A percentile compares a stretch with the other conserved stretches of the same genome.
These are phyloP conservation scores for Suhomyces sp. DNA, from an alignment of 805 yeast genomes.

Conservation along the genomic window DNA sequence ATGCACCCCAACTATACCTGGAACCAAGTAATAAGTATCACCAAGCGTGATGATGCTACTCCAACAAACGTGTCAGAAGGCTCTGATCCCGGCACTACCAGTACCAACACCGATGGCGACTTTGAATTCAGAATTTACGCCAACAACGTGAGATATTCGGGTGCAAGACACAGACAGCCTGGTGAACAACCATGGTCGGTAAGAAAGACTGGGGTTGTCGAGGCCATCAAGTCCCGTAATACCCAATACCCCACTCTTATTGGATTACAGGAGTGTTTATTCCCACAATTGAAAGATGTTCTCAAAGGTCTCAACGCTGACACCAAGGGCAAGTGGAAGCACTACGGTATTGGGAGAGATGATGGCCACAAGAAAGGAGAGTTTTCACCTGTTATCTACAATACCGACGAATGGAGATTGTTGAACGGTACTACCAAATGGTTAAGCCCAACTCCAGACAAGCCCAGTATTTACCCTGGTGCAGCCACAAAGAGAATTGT, in stretches of 20 bases:
- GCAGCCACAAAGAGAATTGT: slow-evolving; percentile 42
- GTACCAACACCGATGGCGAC: slow-evolving; percentile 3
- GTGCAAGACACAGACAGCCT: slow-evolving; percentile 5
- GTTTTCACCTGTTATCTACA: slow-evolving; percentile 48
- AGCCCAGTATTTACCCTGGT: slow-evolving; percentile 53
- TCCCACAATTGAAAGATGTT: slow-evolving; percentile 40
- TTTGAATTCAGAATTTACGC: slow-evolving; percentile 14
- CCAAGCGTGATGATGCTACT: no score
- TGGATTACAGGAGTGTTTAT: slow-evolving; percentile 46
- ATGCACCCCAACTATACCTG: no score
- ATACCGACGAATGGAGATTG: slow-evolving; percentile 36
- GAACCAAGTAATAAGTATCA: no score
- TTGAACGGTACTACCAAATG: slow-evolving; percentile 46
- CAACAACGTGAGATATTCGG: slow-evolving; percentile 12
- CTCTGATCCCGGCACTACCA: background rate
- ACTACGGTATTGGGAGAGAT: slow-evolving; percentile 49
- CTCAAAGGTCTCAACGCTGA: slow-evolving; percentile 33
- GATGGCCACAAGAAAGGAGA: slow-evolving; percentile 54
- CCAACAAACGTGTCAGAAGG: background rate
- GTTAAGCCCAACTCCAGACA: slow-evolving; percentile 54
- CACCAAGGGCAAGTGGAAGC: slow-evolving; percentile 30
- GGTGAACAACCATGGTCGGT: slow-evolving; percentile 15
- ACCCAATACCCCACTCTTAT: slow-evolving; percentile 13
- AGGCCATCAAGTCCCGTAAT: slow-evolving; percentile 10
- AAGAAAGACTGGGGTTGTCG: slow-evolving; percentile 14